Evolutionary conservation across 2,329 filamentous ascomycete species (phyloP).

Genomic region (Ophiocordyceps polyrhachis-furcata): DNA sequence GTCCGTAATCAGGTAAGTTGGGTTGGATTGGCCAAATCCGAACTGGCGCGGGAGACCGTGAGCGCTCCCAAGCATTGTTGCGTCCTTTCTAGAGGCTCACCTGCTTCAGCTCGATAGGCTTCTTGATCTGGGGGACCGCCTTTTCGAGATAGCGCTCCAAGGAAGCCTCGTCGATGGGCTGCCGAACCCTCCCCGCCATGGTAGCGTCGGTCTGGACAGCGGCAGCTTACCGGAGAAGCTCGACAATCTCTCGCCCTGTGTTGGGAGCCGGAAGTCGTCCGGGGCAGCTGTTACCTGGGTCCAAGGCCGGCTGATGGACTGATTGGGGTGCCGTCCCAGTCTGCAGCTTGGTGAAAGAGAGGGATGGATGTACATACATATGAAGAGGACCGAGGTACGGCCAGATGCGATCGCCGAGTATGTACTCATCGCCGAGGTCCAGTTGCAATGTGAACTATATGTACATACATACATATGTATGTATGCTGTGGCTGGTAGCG

Average conservation of each 20-base stretch:
- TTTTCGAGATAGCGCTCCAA: conserved; percentile 61
- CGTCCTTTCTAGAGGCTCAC: conserved; percentile 24
- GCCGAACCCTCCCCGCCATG: conserved; percentile 77
- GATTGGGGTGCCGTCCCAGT: no score
- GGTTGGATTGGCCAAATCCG: conserved; percentile 92
- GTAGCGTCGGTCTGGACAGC: background rate
- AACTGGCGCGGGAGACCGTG: conserved; percentile 38
- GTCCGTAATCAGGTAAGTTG: conserved; percentile 79
- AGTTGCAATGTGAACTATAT: background rate
- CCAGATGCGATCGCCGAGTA: background rate
- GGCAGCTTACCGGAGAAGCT: background rate
- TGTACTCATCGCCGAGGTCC: background rate
- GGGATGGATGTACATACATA: no score
- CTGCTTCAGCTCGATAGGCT: conserved; percentile 77
- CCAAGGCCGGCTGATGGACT: no score
- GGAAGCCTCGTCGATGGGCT: conserved; percentile 68
- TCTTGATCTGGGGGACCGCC: conserved; percentile 68
- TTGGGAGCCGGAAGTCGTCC: no score
- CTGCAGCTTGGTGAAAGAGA: no score
- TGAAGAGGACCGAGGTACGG: no score
- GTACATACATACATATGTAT: background rate
- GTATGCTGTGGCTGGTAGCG: background rate
- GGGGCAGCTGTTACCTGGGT: no score
- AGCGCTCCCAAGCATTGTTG: background rate
- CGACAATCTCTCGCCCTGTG: background rate